A percentile compares a stretch with the other conserved stretches of the same genome.
Conservation (phyloP, 139 green algal species). For the Eudorina sp. region DNA sequence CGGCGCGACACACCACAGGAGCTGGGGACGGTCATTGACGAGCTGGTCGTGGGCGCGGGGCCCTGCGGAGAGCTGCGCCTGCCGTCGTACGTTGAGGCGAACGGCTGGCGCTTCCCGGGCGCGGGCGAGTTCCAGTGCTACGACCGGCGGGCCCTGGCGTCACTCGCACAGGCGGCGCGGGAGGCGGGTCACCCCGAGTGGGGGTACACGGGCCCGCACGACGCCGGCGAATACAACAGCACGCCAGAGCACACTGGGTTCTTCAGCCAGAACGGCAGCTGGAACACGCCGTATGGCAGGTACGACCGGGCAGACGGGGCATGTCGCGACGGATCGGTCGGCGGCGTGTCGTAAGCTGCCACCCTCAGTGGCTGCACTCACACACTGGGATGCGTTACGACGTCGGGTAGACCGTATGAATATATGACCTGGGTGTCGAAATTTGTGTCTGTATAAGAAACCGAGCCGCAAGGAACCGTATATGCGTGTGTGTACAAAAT, state of each 20-base stretch:
- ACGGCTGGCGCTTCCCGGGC: slow-evolving; percentile 91
- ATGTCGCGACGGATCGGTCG: too few relatives aligned
- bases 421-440: too few relatives aligned
- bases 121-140: slow-evolving; percentile 89
- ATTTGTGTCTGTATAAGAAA: too few relatives aligned
- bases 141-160: slow-evolving; percentile 70
- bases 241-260: slow-evolving; percentile 69
- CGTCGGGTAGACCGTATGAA: too few relatives aligned
- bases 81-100: slow-evolving; percentile 82
- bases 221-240: slow-evolving; percentile 73
- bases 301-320: too few relatives aligned
- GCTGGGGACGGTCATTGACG: slow-evolving; percentile 77
- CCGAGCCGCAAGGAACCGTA: too few relatives aligned
- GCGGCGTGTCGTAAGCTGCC: too few relatives aligned
- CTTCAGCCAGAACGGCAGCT: slow-evolving; percentile 74
- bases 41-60: slow-evolving; percentile 84
- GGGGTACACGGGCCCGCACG: slow-evolving; percentile 74
- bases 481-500: too few relatives aligned
- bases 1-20: too few relatives aligned
- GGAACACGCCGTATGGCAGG: slow-evolving; percentile 79
- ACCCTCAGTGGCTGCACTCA: too few relatives aligned
- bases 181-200: slow-evolving; percentile 71
- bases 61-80: slow-evolving; percentile 81
- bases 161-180: slow-evolving; percentile 61
- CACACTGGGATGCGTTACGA: too few relatives aligned